phyloP scores from a whole-genome alignment of 495 filamentous ascomycete species.

The Aspergillus kassunensis region DNA sequence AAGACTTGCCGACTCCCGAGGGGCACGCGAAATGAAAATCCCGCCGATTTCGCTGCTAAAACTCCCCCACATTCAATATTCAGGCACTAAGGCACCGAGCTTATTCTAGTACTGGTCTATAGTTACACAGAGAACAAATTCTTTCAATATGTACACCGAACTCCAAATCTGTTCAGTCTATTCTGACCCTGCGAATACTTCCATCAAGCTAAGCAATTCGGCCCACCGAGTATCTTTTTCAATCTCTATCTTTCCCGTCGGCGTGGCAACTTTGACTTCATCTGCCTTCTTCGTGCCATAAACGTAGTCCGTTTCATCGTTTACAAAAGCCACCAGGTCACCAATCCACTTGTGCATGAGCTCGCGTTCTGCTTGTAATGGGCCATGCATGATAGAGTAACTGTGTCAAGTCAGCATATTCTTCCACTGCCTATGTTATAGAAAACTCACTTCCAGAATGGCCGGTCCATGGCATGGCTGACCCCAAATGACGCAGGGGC shows the following conservation, averaged over 20 bases:
- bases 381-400: slow-evolving; percentile 28
- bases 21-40: slow-evolving; percentile 14
- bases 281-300: slow-evolving; percentile 19
- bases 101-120: neutral
- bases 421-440: neutral
- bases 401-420: slow-evolving; percentile 9
- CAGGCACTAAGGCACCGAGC: slow-evolving; percentile 4
- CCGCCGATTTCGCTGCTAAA: slow-evolving; percentile 19
- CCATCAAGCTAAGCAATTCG: slow-evolving; percentile 12
- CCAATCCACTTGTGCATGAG: slow-evolving; percentile 28
- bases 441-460: slow-evolving; percentile 26
- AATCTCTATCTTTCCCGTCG: slow-evolving; percentile 19
- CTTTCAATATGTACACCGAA: too few species aligned
- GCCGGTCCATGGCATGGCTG: slow-evolving; percentile 26
- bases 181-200: slow-evolving; percentile 9
- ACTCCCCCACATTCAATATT: slow-evolving; percentile 8
- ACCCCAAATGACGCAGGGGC: slow-evolving; percentile 22
- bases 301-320: slow-evolving; percentile 12
- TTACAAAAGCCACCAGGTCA: slow-evolving; percentile 23
- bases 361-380: slow-evolving; percentile 13
- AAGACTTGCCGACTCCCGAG: slow-evolving; percentile 13
- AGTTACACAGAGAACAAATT: too few species aligned
- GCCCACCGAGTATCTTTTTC: slow-evolving; percentile 24
- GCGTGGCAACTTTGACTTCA: slow-evolving; percentile 25
- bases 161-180: too few species aligned